Percentiles rank a stretch among this genome's conserved stretches.
Evolutionary conservation across 2,329 filamentous ascomycete genomes (phyloP).

Genomic region (Fusarium nodosum): DNA sequence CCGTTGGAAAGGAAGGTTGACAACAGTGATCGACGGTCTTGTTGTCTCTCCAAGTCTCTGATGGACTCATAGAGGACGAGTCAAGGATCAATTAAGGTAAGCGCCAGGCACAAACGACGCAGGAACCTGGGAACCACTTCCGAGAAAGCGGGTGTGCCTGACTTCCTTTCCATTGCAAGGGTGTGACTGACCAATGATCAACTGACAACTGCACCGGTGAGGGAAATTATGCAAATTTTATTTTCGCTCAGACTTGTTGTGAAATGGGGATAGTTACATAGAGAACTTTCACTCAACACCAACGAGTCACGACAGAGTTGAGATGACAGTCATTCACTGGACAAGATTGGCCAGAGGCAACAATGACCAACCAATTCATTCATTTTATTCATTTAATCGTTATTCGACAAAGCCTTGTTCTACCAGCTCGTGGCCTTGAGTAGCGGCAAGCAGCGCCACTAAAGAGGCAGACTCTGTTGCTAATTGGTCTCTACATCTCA

Average conservation of each 20-base stretch:
- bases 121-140: slow-evolving; percentile 48
- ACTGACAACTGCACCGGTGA: slow-evolving; percentile 4
- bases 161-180: background rate
- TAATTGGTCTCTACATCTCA: slow-evolving; percentile 4
- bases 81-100: slow-evolving; percentile 25
- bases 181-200: slow-evolving; percentile 14
- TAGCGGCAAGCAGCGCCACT: slow-evolving; percentile 32
- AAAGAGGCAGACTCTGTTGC: slow-evolving; percentile 2
- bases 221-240: slow-evolving; percentile 53
- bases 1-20: slow-evolving; percentile 12
- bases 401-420: slow-evolving; percentile 21
- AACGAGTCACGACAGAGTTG: slow-evolving; percentile 15
- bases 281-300: background rate
- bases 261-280: slow-evolving; percentile 11
- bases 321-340: slow-evolving; percentile 12
- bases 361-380: slow-evolving; percentile 13
- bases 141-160: slow-evolving; percentile 37
- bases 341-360: slow-evolving; percentile 26
- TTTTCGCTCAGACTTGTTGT: slow-evolving; percentile 31
- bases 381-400: background rate
- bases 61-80: slow-evolving; percentile 1
- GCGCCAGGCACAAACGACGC: slow-evolving; percentile 48
- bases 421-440: slow-evolving; percentile 8
- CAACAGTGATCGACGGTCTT: slow-evolving; percentile 22
- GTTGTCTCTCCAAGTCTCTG: slow-evolving; percentile 10